A percentile compares a stretch with the other conserved stretches of the same genome.
phyloP scores from a whole-genome alignment of 768 basidiomycete species.

The Rhodosporidiobolus sp. region DNA sequence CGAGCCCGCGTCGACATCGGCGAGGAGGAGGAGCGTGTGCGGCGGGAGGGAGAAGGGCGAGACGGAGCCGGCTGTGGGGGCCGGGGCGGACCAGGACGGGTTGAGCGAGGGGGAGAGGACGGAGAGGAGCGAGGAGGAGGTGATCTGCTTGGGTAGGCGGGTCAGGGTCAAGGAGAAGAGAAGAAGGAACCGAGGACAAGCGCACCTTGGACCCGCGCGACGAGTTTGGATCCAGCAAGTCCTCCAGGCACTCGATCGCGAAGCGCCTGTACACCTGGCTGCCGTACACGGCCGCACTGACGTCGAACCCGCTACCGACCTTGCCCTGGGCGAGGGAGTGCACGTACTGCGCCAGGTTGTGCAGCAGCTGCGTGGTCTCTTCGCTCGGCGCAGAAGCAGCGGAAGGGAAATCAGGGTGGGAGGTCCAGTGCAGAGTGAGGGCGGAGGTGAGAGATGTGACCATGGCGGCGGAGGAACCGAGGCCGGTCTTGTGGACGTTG shows the following conservation, averaged over 20 bases:
- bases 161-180: background rate
- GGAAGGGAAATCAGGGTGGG: conserved; percentile 45
- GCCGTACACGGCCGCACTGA: conserved; percentile 87
- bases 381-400: conserved; percentile 46
- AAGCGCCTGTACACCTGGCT: conserved; percentile 91
- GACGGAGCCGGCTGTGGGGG: conserved; percentile 48
- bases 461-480: conserved; percentile 93
- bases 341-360: conserved; percentile 89
- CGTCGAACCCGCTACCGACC: conserved; percentile 95
- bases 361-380: conserved; percentile 63
- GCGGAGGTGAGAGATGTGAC: conserved; percentile 90
- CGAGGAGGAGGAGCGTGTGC: conserved; percentile 75
- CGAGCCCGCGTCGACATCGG: conserved; percentile 93
- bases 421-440: conserved; percentile 70
- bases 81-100: conserved; percentile 67
- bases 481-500: conserved; percentile 95
- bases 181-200: background rate
- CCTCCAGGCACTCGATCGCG: conserved; percentile 54
- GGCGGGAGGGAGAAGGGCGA: conserved; percentile 78
- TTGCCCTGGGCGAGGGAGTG: conserved; percentile 98
- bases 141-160: background rate
- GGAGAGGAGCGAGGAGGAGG: conserved; percentile 51
- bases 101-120: conserved; percentile 63
- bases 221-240: conserved; percentile 59
- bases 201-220: background rate